phyloP scores from a whole-genome alignment of 345 rosid species.

The Rhodamnia rubescens region DNA sequence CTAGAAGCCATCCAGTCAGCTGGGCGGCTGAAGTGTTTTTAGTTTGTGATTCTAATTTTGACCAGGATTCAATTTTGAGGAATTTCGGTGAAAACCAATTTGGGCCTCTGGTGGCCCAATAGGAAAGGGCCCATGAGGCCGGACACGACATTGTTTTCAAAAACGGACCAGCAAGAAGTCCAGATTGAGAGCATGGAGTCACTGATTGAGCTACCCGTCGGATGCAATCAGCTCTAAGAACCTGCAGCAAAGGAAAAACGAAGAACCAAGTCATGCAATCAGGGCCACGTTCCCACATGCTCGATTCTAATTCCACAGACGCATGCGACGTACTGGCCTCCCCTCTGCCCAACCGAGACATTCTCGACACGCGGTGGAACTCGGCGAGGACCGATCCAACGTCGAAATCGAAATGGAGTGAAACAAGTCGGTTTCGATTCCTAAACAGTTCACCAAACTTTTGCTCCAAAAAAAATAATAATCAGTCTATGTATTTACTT shows the following conservation, averaged over 20 bases:
- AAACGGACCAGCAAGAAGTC: background rate
- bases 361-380: background rate
- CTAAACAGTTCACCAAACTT: background rate
- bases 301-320: background rate
- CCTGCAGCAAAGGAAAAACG: background rate
- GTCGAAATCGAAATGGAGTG: background rate
- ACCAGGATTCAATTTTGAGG: background rate
- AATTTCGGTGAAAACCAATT: background rate
- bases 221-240: background rate
- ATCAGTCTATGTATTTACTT: background rate
- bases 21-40: no score
- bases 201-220: background rate
- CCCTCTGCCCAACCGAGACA: background rate
- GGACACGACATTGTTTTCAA: background rate
- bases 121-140: background rate
- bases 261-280: background rate
- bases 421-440: background rate
- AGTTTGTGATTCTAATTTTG: background rate
- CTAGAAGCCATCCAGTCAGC: background rate
- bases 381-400: background rate
- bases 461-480: background rate
- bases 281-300: background rate
- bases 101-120: background rate
- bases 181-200: background rate
- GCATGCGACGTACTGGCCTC: background rate